Evolutionary conservation across 2,329 filamentous ascomycete species (phyloP), one percentile per base, ranked within the genome.

Genomic region (Canariomyces notabilis): DNA sequence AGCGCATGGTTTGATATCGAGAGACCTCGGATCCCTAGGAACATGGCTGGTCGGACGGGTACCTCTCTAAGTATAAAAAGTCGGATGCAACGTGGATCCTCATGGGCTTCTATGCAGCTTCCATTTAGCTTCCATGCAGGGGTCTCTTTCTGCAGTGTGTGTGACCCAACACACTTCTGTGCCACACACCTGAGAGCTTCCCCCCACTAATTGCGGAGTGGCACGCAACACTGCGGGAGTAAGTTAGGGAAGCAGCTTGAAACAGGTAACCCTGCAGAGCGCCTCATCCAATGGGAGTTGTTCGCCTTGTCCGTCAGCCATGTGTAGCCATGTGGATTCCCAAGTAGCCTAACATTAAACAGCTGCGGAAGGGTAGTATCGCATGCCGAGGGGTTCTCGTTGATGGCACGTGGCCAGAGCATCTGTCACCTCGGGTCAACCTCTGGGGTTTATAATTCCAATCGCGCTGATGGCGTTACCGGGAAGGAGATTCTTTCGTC

Each of bases 51-150:
- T 15, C 35, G 35, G 16, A 14, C 32, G 39, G 37, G 48, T 53
- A 48, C 39, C 51, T 29, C 22, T 5, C 31, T 53, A 53, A 51
- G 51, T 53, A 51, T 53, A 53, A 53, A 53, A 53, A 53, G 46
- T 49, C 44, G 6, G 12, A 43, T 49, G 45, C 37, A 49, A 34
- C 38, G 6, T 37, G 23, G 26, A 32, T 29, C 26, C 26, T 29
- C 14, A 21, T 23, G 39, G 37, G 40, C 41, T 51, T 51, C 39
- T 43, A 15, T 42, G 33, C 36, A 42, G 45, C 46, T 49, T 49
- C 44, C 43, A 41, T 37, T 46, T 42, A 46, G 37, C 42, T 49
- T 52, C 39, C 37, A 33, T 46, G 47, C 44, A 40, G n/a, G n/a
- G n/a, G n/a, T n/a, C 22, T 32, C 34, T 18, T 35, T 11, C 3